Evolutionary conservation across 441 rosid genomes (phyloP), one percentile per base, ranked within the genome.

Genomic region (Macaranga tanarius): DNA sequence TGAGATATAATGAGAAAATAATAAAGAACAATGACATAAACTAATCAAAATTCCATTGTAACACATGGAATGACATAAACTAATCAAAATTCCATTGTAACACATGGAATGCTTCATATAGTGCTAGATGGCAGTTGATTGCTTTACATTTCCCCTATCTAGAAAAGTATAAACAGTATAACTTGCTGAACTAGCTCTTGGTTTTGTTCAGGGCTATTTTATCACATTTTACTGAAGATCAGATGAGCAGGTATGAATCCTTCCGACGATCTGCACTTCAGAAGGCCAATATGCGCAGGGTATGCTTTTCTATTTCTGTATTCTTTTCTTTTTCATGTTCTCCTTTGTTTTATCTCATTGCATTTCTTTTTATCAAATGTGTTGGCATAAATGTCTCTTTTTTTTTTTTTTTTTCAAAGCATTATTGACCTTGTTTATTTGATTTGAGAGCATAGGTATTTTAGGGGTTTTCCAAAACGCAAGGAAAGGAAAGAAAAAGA

Each of bases 181-280:
- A 54, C 6, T 23, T 26, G 74, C 25, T 71, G 65, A 71, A 19
- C 62, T 42, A 58, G 22, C 47, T 68, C 13, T 23, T 60, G 64
- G 20, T 19, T 42, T 76, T 74, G 62, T 76, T 66, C 77, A 92
- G 97, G 83, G 74, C 86, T 67, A 89, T 93, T 71, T 81, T 93
- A 69, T 89, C 95, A 48, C 95, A 89, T 67, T 93, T 95, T 65
- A 88, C 97, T 1, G 90, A 77, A 77, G 87, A 83, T 16, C 94
- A 93, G 79, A 93, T 91, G 97, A 90, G 88, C 47, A 83, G 98
- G 69, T 93, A 95, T 50, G 96, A 93, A 81, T 95, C 97, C 19
- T 95, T 90, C 34, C 83, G 98, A 62, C 93, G 98, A 80, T 93
- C 98, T 69, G 99, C 98, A 31, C 86, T 95, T 82, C 98, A 92